These are phyloP conservation scores for Agaricales sp. DNA, from an alignment of 1,284 basidiomycete species.

Conservation along the genomic window DNA sequence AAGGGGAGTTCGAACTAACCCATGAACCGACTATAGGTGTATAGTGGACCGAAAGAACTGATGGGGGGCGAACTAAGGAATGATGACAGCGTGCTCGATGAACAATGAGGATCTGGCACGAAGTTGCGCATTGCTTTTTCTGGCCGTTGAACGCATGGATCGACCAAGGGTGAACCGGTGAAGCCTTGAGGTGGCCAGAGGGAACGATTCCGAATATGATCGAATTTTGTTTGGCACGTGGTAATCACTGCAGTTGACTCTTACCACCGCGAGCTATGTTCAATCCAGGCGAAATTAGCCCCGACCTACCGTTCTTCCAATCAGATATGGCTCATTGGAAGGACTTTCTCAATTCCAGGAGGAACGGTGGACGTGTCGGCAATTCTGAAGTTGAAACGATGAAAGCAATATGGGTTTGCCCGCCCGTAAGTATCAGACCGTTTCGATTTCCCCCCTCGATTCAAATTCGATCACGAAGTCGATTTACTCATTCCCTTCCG, in stretches of 20 bases:
- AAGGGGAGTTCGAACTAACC: too few relatives aligned
- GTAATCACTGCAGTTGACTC: background rate
- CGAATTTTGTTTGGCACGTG: background rate
- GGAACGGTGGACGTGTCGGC: background rate
- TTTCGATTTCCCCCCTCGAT: background rate
- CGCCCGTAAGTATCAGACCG: background rate
- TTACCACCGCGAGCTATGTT: background rate
- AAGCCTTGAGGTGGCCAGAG: too few relatives aligned
- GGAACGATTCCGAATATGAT: too few relatives aligned
- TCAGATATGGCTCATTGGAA: background rate
- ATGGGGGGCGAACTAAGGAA: too few relatives aligned
- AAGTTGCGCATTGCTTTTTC: too few relatives aligned
- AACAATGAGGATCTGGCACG: too few relatives aligned
- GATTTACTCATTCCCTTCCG: background rate
- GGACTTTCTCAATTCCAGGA: background rate
- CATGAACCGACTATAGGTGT: too few relatives aligned
- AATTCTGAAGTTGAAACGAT: background rate
- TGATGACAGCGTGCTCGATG: too few relatives aligned
- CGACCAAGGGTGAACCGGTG: too few relatives aligned
- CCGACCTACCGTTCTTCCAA: background rate
- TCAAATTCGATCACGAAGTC: background rate
- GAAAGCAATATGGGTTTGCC: background rate
- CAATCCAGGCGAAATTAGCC: background rate
- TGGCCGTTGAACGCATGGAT: too few relatives aligned
- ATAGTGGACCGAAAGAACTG: too few relatives aligned